Conservation (phyloP, 2,329 filamentous ascomycete genomes). For the Ramichloridium luteum region DNA sequence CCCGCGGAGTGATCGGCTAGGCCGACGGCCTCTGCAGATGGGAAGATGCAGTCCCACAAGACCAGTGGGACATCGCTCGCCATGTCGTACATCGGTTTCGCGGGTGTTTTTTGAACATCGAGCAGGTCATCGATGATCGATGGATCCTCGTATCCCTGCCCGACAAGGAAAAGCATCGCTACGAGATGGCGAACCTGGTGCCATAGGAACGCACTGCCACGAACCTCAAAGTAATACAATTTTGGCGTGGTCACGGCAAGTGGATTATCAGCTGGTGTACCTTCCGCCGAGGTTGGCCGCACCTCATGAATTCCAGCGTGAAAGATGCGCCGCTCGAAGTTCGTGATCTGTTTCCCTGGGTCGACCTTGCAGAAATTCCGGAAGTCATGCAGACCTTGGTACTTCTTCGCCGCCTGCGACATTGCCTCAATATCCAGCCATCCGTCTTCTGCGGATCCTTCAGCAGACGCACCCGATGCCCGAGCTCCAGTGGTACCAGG, state of each 20-base stretch:
- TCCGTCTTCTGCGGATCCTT: too few species aligned
- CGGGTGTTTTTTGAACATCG: constrained; percentile 56
- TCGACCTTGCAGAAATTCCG: constrained; percentile 96
- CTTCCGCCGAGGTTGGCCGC: constrained; percentile 4
- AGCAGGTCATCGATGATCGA: constrained; percentile 62
- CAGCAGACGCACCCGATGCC: too few species aligned
- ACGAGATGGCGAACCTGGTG: constrained; percentile 95
- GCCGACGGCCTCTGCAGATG: constrained; percentile 33
- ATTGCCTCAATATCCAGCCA: constrained; percentile 84
- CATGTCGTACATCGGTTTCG: constrained; percentile 80
- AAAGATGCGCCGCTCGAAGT: constrained; percentile 68
- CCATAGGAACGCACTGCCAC: constrained; percentile 91
- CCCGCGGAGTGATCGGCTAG: constrained; percentile 24
- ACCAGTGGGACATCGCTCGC: constrained; percentile 82
- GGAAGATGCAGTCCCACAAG: constrained; percentile 92
- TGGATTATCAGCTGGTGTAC: constrained; percentile 2
- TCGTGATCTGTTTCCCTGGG: constrained; percentile 74
- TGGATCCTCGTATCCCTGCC: constrained; percentile 72
- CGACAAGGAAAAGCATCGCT: constrained; percentile 81
- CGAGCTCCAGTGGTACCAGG: constrained; percentile 5
- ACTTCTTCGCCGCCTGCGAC: constrained; percentile 65
- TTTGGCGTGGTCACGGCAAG: constrained; percentile 35
- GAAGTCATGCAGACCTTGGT: constrained; percentile 82
- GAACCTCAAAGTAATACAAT: constrained; percentile 77
- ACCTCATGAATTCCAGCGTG: constrained; percentile 68